Conservation (phyloP, 257 asterid species). For the Fraxinus cuspidata region DNA sequence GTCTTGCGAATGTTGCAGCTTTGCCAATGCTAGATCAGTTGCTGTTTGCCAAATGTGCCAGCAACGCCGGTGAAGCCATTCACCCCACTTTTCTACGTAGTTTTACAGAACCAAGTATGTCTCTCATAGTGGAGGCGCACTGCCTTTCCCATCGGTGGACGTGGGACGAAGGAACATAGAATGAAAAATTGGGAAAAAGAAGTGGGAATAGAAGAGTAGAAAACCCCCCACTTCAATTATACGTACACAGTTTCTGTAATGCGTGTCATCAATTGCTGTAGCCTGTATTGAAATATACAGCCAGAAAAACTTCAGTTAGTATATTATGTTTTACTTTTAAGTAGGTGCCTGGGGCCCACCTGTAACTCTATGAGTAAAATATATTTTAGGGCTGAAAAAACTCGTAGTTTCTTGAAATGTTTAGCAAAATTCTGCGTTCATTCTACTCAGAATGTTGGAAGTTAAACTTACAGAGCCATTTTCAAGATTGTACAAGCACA, state of each 20-base stretch:
- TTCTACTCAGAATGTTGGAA: too few relatives aligned
- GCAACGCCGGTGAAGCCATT: conserved; percentile 47
- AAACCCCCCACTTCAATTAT: neutral
- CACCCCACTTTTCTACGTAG: neutral
- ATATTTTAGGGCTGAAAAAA: too few relatives aligned
- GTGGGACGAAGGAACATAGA: neutral
- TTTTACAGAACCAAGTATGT: conserved; percentile 2
- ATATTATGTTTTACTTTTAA: too few relatives aligned
- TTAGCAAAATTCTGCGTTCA: too few relatives aligned
- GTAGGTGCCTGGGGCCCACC: too few relatives aligned
- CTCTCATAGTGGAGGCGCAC: neutral
- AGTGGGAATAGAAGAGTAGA: neutral
- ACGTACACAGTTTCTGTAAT: neutral
- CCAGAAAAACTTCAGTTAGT: neutral
- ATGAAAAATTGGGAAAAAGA: neutral
- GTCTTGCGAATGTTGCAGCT: conserved; percentile 77
- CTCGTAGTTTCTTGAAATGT: too few relatives aligned
- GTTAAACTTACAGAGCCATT: too few relatives aligned
- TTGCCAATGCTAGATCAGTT: conserved; percentile 55
- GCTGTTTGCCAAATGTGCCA: conserved; percentile 72
- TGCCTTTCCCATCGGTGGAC: neutral
- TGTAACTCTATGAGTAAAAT: too few relatives aligned
- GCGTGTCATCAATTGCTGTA: neutral
- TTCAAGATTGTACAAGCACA: too few relatives aligned
- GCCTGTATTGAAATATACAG: neutral